These are phyloP conservation scores for Collybia sp. DNA, from an alignment of 768 basidiomycete species.

Conservation along the genomic window DNA sequence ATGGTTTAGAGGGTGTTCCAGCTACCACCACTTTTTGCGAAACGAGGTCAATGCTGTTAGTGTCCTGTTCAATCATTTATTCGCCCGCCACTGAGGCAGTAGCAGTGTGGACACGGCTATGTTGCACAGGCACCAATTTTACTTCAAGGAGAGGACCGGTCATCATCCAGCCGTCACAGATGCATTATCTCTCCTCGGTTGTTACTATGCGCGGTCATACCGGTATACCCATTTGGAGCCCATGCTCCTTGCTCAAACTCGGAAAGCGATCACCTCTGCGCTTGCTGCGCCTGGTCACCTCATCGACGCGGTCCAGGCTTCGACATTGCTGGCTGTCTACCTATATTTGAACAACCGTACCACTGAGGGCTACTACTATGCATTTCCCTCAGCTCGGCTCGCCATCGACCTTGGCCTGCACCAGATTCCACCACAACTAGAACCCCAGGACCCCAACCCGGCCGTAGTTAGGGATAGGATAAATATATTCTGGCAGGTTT, in stretches of 20 bases:
- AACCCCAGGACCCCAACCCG: constrained; percentile 31
- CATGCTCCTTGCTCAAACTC: constrained; percentile 42
- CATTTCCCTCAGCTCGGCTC: constrained; percentile 55
- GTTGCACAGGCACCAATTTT: constrained; percentile 25
- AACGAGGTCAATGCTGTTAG: no score
- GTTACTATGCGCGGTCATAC: constrained; percentile 45
- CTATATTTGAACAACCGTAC: constrained; percentile 52
- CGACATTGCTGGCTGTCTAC: constrained; percentile 55
- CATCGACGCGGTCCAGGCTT: constrained; percentile 55
- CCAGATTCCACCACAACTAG: constrained; percentile 35
- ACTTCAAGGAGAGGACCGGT: constrained; percentile 14
- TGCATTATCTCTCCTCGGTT: constrained; percentile 57
- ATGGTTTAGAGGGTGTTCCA: no score
- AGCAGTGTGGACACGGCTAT: constrained; percentile 32
- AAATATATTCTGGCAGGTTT: constrained; percentile 58
- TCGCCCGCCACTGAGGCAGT: no score
- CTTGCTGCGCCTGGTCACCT: constrained; percentile 52
- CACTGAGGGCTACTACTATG: constrained; percentile 58
- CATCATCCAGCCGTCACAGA: constrained; percentile 58
- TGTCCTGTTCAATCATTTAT: no score
- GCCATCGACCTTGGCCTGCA: constrained; percentile 58
- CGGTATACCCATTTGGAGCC: constrained; percentile 37
- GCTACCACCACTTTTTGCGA: no score
- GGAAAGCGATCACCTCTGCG: constrained; percentile 46
- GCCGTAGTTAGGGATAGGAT: constrained; percentile 43